Percentiles rank a stretch among this genome's conserved stretches.
Evolutionary conservation across 176 grass and related monocot species (phyloP).

Genomic region (Carex myosuroides): DNA sequence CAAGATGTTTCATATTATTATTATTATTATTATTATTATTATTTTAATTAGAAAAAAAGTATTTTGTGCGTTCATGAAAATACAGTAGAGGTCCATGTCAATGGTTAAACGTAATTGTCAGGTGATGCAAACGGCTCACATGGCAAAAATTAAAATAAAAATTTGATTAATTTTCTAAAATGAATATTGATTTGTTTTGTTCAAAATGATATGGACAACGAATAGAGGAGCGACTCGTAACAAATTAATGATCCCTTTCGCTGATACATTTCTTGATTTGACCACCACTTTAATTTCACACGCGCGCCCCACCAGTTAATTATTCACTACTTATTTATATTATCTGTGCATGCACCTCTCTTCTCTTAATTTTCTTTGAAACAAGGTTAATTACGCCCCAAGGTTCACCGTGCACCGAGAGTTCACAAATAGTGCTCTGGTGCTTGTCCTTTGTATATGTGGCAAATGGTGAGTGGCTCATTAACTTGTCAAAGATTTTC

Average conservation of each 20-base stretch:
- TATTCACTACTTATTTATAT: not conserved
- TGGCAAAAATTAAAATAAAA: not conserved
- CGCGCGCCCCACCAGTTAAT: not conserved
- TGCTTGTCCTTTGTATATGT: not conserved
- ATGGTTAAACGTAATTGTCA: slow-evolving; percentile 8
- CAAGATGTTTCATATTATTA: no score
- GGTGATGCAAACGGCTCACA: not conserved
- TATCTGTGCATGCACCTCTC: not conserved
- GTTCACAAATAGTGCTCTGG: not conserved
- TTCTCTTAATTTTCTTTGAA: not conserved
- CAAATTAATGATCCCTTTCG: not conserved
- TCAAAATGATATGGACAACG: not conserved
- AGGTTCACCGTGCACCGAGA: not conserved
- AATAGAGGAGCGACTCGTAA: slow-evolving; percentile 1
- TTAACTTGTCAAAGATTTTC: not conserved
- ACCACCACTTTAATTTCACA: not conserved
- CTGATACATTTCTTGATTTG: not conserved
- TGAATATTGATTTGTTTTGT: not conserved
- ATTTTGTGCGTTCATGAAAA: not conserved
- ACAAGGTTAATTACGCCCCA: not conserved
- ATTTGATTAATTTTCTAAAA: not conserved
- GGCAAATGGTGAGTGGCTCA: not conserved
- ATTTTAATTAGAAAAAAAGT: no score
- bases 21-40: no score
- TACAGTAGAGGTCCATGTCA: not conserved